A percentile compares a stretch with the other conserved stretches of the same genome.
phyloP scores from a whole-genome alignment of 1,139 yeast genomes.

The Candida sp. region DNA sequence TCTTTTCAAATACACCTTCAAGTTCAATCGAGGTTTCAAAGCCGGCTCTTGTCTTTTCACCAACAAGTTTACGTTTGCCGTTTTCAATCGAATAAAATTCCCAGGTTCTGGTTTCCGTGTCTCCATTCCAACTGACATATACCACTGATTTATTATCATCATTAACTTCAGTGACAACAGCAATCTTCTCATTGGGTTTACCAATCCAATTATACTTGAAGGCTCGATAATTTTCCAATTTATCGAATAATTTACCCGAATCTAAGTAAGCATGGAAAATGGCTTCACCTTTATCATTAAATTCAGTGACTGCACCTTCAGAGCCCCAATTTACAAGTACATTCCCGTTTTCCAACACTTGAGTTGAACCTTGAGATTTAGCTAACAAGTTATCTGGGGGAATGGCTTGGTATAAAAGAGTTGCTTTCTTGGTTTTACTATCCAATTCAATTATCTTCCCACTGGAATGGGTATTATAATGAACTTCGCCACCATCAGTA shows the following conservation, averaged over 20 bases:
- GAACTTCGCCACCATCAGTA: slow-evolving; percentile 19
- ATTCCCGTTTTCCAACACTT: slow-evolving; percentile 30
- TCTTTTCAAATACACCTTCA: slow-evolving; percentile 5
- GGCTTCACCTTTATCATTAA: slow-evolving; percentile 19
- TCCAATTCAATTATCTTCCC: slow-evolving; percentile 33
- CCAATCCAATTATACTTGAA: slow-evolving; percentile 37
- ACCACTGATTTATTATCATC: slow-evolving; percentile 15
- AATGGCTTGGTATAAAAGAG: slow-evolving; percentile 19
- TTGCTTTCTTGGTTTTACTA: slow-evolving; percentile 22
- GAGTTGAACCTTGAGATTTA: slow-evolving; percentile 37
- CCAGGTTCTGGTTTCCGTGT: slow-evolving; percentile 30
- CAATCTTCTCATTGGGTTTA: slow-evolving; percentile 27
- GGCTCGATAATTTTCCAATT: slow-evolving; percentile 32
- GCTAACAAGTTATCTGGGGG: slow-evolving; percentile 24
- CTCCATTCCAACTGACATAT: slow-evolving; percentile 40
- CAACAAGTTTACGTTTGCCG: slow-evolving; percentile 13
- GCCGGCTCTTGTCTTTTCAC: slow-evolving; percentile 19
- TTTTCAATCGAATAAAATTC: slow-evolving; percentile 14
- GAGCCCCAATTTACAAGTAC: slow-evolving; percentile 40
- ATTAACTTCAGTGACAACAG: slow-evolving; percentile 16
- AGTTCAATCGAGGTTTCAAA: slow-evolving; percentile 23
- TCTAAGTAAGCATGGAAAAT: slow-evolving; percentile 34
- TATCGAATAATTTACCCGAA: slow-evolving; percentile 21
- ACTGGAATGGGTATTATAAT: slow-evolving; percentile 20
- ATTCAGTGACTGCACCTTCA: slow-evolving; percentile 35